Evolutionary conservation across 441 rosid species (phyloP).

Genomic region (Biscutella auriculata): DNA sequence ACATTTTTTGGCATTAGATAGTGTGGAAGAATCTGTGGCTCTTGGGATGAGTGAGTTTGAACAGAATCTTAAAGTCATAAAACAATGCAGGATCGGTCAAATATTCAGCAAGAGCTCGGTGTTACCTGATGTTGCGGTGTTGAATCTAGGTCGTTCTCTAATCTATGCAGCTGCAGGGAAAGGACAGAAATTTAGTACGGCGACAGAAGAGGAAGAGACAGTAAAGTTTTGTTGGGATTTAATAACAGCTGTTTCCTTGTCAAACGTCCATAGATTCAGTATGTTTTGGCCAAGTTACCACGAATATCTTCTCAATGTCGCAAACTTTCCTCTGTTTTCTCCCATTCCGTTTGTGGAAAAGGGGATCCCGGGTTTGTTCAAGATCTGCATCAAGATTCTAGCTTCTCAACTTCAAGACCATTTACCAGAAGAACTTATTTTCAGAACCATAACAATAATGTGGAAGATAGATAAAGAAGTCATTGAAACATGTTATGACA

Average conservation of each 20-base stretch:
- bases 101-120: slow-evolving; percentile 51
- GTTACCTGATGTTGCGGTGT: slow-evolving; percentile 42
- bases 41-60: slow-evolving; percentile 80
- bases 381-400: slow-evolving; percentile 51
- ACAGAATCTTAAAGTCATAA: slow-evolving; percentile 66
- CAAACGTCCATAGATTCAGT: slow-evolving; percentile 48
- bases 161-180: slow-evolving; percentile 83
- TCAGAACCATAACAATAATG: slow-evolving; percentile 72
- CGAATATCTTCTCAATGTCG: slow-evolving; percentile 46
- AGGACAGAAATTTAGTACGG: slow-evolving; percentile 83
- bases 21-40: slow-evolving; percentile 54
- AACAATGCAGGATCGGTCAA: slow-evolving; percentile 62
- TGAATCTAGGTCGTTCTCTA: slow-evolving; percentile 57
- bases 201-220: slow-evolving; percentile 76
- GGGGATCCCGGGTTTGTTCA: slow-evolving; percentile 53
- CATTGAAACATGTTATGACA: slow-evolving; percentile 52
- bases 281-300: slow-evolving; percentile 60
- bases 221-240: slow-evolving; percentile 79
- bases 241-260: slow-evolving; percentile 29
- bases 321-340: slow-evolving; percentile 68
- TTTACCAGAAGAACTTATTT: slow-evolving; percentile 50
- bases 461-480: slow-evolving; percentile 83
- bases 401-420: slow-evolving; percentile 34
- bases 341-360: slow-evolving; percentile 75
- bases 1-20: slow-evolving; percentile 58